These are phyloP conservation scores for Aspergillus saccharolyticus DNA, from an alignment of 495 filamentous ascomycete species.

Conservation along the genomic window DNA sequence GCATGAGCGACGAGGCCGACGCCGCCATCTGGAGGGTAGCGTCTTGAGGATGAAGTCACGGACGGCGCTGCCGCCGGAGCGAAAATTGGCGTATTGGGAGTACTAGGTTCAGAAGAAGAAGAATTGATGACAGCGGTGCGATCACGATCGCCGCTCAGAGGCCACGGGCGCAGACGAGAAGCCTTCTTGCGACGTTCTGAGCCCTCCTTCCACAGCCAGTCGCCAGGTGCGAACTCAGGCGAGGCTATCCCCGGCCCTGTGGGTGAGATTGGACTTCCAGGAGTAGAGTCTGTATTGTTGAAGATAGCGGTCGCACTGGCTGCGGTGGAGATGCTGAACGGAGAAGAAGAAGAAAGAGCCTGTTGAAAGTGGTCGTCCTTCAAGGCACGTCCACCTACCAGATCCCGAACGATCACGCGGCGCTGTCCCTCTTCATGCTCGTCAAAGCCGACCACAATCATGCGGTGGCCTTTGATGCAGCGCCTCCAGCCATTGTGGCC, in stretches of 20 bases:
- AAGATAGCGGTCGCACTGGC: neutral
- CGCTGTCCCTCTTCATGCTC: constrained; percentile 54
- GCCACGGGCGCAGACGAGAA: constrained; percentile 29
- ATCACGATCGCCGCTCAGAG: constrained; percentile 5
- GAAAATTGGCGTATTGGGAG: constrained; percentile 11
- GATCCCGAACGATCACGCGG: constrained; percentile 54
- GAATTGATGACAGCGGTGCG: neutral
- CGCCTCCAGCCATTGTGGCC: constrained; percentile 75
- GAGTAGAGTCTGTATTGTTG: neutral
- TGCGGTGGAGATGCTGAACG: too few species aligned
- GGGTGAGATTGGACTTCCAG: neutral
- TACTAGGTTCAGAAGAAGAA: constrained; percentile 13
- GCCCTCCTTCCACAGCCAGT: constrained; percentile 51
- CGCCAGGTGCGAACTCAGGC: constrained; percentile 27
- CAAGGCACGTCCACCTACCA: constrained; percentile 66
- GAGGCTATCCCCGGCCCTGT: constrained; percentile 14
- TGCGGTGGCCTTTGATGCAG: constrained; percentile 74
- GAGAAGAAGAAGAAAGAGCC: constrained; percentile 16
- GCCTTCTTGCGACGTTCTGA: constrained; percentile 45
- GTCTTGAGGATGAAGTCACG: constrained; percentile 16
- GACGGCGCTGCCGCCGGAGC: constrained; percentile 10
- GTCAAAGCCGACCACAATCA: constrained; percentile 72
- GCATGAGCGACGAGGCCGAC: constrained; percentile 57
- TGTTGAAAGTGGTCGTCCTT: constrained; percentile 46
- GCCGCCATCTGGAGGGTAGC: constrained; percentile 68